Base-by-base conservation (phyloP, 1,284 basidiomycete species). In the Apiotrichum domesticum region DNA sequence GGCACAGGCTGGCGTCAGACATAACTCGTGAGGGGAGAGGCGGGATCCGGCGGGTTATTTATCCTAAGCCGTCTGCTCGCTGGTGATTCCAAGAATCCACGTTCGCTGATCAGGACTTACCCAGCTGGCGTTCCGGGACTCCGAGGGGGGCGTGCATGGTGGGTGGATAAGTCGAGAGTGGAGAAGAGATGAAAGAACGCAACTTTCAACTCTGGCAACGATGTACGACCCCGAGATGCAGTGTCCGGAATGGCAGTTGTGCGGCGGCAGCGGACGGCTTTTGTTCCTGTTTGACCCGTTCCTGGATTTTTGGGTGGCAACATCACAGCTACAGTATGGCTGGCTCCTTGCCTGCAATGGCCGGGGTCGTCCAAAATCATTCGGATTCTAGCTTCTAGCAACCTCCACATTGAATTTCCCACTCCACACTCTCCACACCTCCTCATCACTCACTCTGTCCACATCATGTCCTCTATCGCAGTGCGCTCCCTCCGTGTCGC, bases 91-190 rank as follows among this genome's bases (percentile, higher is more conserved):
- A 13, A 8, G 37, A 43, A 9, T 4, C 33, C 32, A 46, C 45
- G 9, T 5, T n/a, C 42, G 7, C 29, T 35, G 47, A 3, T 15
- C 46, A 8, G 6, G n/a, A 64, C 72, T 57, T 50, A 73, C 73
- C 70, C 35, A 71, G 57, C 63, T 75, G 71, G 33, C 69, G 64
- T 35, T 69, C 66, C n/a, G 69, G 66, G 8, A 64, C 67, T 49
- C 70, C 70, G 35, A 76, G 62, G 9, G 68, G 71, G 2, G 71
- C 67, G 66, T 76, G 74, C 74, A 76, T 75, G 32, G 44, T 40
- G 15, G 42, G 40, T 10, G 14, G 13, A 15, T 3, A 40, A 39
- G 46, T 35, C 9, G 11, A 33, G 32, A 29, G 14, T 6, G 33
- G 29, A 13, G 6, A 32, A 21, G 33, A 33, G 14, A 13, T n/a